phyloP scores from a whole-genome alignment of 176 grass and related monocot genomes.

The Carex kokanica region DNA sequence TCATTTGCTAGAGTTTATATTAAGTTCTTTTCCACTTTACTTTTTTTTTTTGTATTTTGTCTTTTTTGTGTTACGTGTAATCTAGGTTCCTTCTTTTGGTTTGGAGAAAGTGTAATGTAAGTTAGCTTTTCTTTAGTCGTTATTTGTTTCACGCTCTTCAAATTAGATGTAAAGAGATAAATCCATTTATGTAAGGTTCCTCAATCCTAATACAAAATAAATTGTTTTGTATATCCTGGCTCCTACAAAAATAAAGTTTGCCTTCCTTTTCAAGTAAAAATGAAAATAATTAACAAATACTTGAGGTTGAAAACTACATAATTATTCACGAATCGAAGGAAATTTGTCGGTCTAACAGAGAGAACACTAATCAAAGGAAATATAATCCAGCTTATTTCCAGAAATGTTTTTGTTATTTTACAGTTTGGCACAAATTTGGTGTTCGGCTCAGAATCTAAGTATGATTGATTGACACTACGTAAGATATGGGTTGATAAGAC shows the following conservation, averaged over 20 bases:
- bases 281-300: neutral
- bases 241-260: neutral
- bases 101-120: constrained; percentile 14
- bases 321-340: neutral
- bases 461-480: no score
- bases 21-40: constrained; percentile 10
- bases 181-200: neutral
- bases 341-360: no score
- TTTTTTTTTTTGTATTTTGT: constrained; percentile 13
- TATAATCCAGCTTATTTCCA: no score
- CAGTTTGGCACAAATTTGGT: no score
- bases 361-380: neutral
- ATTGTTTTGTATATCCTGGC: neutral
- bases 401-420: no score
- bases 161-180: constrained; percentile 30
- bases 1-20: neutral
- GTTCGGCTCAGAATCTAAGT: no score
- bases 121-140: neutral
- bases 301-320: neutral
- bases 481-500: no score
- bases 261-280: no score
- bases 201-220: neutral
- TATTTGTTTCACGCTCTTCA: neutral
- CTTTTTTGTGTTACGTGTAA: constrained; percentile 16
- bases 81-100: neutral